phyloP scores from a whole-genome alignment of 768 basidiomycete species.

The Leccinum broughii region DNA sequence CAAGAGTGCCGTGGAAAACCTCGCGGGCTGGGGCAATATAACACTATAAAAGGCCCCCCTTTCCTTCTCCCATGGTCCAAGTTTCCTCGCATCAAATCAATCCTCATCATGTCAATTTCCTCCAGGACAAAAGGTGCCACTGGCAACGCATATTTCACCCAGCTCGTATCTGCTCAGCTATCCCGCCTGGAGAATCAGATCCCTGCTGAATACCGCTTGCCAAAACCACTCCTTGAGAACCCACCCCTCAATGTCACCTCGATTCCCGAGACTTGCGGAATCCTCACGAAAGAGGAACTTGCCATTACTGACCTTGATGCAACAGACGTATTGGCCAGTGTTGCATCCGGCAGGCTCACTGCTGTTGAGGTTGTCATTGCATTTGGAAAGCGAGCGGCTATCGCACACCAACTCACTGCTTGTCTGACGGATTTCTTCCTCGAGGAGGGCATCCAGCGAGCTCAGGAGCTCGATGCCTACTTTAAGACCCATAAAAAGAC shows the following conservation, averaged over 20 bases:
- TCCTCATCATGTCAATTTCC: slow-evolving; percentile 19
- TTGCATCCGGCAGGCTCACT: slow-evolving; percentile 33
- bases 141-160: slow-evolving; percentile 22
- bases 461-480: slow-evolving; percentile 43
- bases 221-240: slow-evolving; percentile 17
- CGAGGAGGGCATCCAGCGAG: slow-evolving; percentile 41
- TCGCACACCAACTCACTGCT: slow-evolving; percentile 48
- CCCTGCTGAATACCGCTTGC: slow-evolving; percentile 20
- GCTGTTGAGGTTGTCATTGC: slow-evolving; percentile 44
- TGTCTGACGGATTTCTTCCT: slow-evolving; percentile 48
- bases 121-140: slow-evolving; percentile 24
- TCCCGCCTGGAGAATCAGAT: slow-evolving; percentile 28
- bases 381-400: slow-evolving; percentile 50
- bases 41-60: background rate
- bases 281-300: slow-evolving; percentile 35
- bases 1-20: background rate
- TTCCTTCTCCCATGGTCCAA: background rate
- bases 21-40: background rate
- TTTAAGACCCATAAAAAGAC: slow-evolving; percentile 38
- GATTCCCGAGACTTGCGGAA: slow-evolving; percentile 34
- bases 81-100: background rate
- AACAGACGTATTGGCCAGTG: slow-evolving; percentile 30
- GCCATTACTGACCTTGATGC: slow-evolving; percentile 39
- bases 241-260: slow-evolving; percentile 34
- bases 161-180: slow-evolving; percentile 19